Conservation (phyloP, 176 grass and related monocot genomes). For the Oryza glumipatula region DNA sequence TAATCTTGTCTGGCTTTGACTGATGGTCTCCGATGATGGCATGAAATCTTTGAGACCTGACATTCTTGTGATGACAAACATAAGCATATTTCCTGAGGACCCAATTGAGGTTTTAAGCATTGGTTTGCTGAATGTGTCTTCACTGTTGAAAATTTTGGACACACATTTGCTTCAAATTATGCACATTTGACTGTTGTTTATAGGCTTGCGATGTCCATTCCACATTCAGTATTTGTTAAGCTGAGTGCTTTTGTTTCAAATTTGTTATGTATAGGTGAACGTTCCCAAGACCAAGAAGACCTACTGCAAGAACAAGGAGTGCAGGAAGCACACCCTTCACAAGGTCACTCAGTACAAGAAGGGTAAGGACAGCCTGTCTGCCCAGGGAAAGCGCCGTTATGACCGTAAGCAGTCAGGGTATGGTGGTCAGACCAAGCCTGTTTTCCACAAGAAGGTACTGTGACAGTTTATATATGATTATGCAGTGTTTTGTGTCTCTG, state of each 20-base stretch:
- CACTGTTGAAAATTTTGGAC: background rate
- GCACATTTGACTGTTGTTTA: background rate
- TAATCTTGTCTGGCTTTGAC: background rate
- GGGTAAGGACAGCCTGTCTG: constrained; percentile 90
- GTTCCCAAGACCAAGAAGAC: constrained; percentile 98
- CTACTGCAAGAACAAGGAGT: constrained; percentile 97
- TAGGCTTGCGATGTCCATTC: background rate
- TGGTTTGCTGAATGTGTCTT: background rate
- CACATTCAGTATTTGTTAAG: background rate
- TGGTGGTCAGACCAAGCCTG: constrained; percentile 95
- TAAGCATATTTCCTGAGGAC: constrained; percentile 38
- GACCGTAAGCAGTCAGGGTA: constrained; percentile 93
- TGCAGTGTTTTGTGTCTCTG: background rate
- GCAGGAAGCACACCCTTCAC: constrained; percentile 93
- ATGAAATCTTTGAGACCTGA: constrained; percentile 51
- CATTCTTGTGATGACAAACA: constrained; percentile 34
- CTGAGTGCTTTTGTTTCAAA: background rate
- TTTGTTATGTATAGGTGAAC: constrained; percentile 63
- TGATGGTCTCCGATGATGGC: constrained; percentile 24
- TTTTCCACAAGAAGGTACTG: constrained; percentile 95
- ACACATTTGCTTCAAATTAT: background rate
- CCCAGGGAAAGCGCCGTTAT: constrained; percentile 92
- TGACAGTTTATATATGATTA: background rate
- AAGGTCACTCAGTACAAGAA: constrained; percentile 73
- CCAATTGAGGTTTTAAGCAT: background rate